Conservation (phyloP, 2,329 filamentous ascomycete species). For the Tolypocladium capitatum region DNA sequence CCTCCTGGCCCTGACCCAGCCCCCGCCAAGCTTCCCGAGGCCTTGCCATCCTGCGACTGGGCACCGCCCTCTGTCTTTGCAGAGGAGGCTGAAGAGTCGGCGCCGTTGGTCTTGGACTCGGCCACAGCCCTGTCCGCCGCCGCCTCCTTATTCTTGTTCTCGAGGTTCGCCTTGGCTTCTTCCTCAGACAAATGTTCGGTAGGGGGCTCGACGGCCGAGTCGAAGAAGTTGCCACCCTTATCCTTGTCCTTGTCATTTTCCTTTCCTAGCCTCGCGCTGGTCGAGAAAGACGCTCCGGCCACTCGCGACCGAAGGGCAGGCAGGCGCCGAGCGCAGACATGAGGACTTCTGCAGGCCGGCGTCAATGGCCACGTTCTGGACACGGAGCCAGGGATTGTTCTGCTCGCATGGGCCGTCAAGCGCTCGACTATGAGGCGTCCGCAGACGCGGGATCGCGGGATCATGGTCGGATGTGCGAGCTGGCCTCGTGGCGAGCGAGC, state of each 20-base stretch:
- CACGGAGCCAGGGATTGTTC: constrained; percentile 11
- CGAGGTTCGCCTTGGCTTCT: constrained; percentile 36
- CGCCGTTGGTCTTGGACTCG: constrained; percentile 28
- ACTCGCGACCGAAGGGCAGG: constrained; percentile 15
- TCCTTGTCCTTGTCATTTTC: constrained; percentile 21
- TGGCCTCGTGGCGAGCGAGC: neutral
- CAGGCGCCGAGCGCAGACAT: constrained; percentile 19
- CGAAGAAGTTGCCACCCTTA: constrained; percentile 36
- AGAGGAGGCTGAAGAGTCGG: constrained; percentile 30
- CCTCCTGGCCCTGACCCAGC: constrained; percentile 32
- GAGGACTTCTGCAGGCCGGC: constrained; percentile 13
- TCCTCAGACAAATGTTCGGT: constrained; percentile 38
- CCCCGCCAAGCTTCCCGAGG: constrained; percentile 39
- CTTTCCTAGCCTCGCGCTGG: constrained; percentile 18
- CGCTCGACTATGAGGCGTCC: constrained; percentile 25
- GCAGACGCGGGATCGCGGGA: constrained; percentile 26
- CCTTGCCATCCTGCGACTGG: constrained; percentile 37
- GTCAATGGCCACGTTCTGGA: constrained; percentile 14
- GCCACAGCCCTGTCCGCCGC: constrained; percentile 33
- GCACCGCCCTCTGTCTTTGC: constrained; percentile 27
- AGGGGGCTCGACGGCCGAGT: constrained; percentile 26
- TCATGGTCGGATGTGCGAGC: constrained; percentile 18
- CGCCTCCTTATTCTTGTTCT: constrained; percentile 28
- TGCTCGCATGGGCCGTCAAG: constrained; percentile 14
- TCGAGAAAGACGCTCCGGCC: constrained; percentile 22